These are phyloP conservation scores for Exophiala dermatitidis DNA, from an alignment of 2,329 filamentous ascomycete species.

Conservation along the genomic window DNA sequence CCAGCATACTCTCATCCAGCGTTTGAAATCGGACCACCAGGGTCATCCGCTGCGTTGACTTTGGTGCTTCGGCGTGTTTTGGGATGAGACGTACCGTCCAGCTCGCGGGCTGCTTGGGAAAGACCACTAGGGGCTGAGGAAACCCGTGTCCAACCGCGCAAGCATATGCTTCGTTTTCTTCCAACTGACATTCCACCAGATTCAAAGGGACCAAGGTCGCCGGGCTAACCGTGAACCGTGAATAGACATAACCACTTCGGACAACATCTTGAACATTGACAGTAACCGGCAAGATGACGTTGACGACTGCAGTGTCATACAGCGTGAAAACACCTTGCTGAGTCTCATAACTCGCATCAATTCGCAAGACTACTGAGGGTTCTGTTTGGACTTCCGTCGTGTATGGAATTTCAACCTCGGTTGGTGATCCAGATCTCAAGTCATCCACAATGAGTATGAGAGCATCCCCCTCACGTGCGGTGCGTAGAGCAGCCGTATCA, in stretches of 20 bases:
- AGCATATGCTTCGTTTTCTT: conserved; percentile 60
- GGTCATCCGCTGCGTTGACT: conserved; percentile 29
- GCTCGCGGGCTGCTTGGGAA: conserved; percentile 72
- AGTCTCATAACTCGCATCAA: conserved; percentile 71
- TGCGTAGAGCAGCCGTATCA: conserved; percentile 27
- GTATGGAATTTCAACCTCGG: conserved; percentile 62
- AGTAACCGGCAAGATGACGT: conserved; percentile 72
- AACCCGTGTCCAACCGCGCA: conserved; percentile 43
- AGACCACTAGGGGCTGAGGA: conserved; percentile 53
- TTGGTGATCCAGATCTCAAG: conserved; percentile 26
- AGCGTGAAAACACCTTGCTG: conserved; percentile 58
- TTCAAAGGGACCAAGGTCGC: conserved; percentile 67
- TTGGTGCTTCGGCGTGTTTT: background rate
- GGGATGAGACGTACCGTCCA: conserved; percentile 22
- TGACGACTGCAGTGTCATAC: conserved; percentile 55
- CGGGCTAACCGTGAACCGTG: conserved; percentile 83
- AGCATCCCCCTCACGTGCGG: conserved; percentile 18
- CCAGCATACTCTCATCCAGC: conserved; percentile 63
- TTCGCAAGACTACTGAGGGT: conserved; percentile 54
- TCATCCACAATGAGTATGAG: conserved; percentile 17
- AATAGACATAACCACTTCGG: conserved; percentile 73
- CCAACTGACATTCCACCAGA: conserved; percentile 62
- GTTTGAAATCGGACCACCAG: conserved; percentile 70
- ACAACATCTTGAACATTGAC: conserved; percentile 97
- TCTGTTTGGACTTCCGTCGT: conserved; percentile 65